Conservation (phyloP, 192 early-diverging fungal species). For the Martensiomyces pterosporus region DNA sequence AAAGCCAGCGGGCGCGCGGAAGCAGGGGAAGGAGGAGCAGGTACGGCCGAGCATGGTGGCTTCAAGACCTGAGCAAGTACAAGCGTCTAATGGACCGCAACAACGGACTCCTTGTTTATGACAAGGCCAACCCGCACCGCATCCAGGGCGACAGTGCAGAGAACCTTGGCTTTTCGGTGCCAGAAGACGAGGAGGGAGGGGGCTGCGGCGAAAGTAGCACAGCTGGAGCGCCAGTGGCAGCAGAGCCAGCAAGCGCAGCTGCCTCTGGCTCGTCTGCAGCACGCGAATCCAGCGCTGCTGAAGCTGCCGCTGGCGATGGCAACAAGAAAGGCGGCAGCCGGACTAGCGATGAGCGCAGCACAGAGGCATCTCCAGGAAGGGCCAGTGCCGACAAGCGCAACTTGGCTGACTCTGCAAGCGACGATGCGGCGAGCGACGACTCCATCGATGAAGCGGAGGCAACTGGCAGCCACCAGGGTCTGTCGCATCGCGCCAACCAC, state of each 20-base stretch:
- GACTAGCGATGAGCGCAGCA: background rate
- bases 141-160: constrained; percentile 42
- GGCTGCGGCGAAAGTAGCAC: background rate
- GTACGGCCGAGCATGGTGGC: constrained; percentile 37
- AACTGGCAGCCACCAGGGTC: constrained; percentile 19
- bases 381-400: background rate
- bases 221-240: background rate
- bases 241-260: too few relatives aligned
- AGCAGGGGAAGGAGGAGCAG: constrained; percentile 2
- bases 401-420: background rate
- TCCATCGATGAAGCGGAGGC: constrained; percentile 22
- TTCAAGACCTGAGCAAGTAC: constrained; percentile 44
- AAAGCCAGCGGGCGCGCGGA: background rate
- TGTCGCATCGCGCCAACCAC: constrained; percentile 62
- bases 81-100: constrained; percentile 51
- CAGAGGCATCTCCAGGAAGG: too few relatives aligned
- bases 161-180: background rate
- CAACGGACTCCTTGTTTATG: constrained; percentile 47
- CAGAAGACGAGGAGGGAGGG: background rate
- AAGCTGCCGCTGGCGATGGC: background rate
- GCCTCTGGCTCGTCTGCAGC: too few relatives aligned
- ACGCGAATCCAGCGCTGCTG: too few relatives aligned
- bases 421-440: constrained; percentile 9
- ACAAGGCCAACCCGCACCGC: constrained; percentile 51
- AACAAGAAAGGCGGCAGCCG: background rate